Conservation (phyloP, 2,329 filamentous ascomycete species). For the Domatiomyces globalis region DNA sequence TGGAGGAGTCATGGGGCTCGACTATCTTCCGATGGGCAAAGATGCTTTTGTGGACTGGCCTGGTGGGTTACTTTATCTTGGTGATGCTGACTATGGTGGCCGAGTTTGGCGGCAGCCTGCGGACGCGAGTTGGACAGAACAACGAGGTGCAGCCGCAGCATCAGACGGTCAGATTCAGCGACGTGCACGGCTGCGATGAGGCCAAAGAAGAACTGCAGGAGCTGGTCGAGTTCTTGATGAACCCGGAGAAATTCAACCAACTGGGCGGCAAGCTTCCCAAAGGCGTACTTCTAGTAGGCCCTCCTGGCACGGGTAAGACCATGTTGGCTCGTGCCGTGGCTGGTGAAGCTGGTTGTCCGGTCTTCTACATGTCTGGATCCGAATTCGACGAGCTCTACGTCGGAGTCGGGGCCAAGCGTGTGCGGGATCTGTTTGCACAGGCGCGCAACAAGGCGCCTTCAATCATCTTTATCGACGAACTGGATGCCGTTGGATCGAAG, state of each 20-base stretch:
- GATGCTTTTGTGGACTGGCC: conserved; percentile 63
- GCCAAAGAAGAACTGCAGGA: conserved; percentile 97
- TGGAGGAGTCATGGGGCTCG: conserved; percentile 73
- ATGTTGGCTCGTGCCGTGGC: conserved; percentile 88
- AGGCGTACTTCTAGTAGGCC: conserved; percentile 85
- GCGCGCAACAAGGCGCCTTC: conserved; percentile 75
- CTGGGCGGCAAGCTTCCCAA: conserved; percentile 95
- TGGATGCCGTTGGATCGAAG: conserved; percentile 89
- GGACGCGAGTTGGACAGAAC: conserved; percentile 51
- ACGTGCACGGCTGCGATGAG: conserved; percentile 95
- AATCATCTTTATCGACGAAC: conserved; percentile 90
- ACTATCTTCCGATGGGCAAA: conserved; percentile 83
- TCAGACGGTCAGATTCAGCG: conserved; percentile 78
- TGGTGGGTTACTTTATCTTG: conserved; percentile 66
- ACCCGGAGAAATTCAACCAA: conserved; percentile 82
- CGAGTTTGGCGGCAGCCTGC: conserved; percentile 58
- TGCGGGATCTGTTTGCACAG: conserved; percentile 76
- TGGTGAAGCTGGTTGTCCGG: conserved; percentile 90
- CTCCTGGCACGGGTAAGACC: conserved; percentile 95
- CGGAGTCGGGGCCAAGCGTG: conserved; percentile 88
- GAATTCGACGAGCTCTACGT: conserved; percentile 99
- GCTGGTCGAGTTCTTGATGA: conserved; percentile 87
- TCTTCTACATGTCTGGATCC: conserved; percentile 99
- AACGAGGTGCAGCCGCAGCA: conserved; percentile 85
- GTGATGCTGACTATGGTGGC: conserved; percentile 68